Conservation (phyloP, 768 basidiomycete genomes). For the Serendipita vermifera region DNA sequence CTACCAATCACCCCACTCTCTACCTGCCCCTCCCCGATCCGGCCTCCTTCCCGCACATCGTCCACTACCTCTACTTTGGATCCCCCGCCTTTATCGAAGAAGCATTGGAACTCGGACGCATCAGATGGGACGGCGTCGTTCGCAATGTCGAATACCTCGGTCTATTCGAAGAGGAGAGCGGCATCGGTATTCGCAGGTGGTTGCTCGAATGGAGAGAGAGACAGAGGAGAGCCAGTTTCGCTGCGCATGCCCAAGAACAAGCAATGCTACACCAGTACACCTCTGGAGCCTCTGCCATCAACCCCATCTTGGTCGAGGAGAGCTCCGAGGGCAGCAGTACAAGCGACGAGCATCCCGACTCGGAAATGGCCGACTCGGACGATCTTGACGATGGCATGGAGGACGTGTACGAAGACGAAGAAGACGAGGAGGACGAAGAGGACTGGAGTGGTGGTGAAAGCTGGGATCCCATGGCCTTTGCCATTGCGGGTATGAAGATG, state of each 20-base stretch:
- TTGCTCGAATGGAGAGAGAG: neutral
- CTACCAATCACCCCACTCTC: conserved; percentile 48
- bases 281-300: conserved; percentile 13
- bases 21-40: conserved; percentile 67
- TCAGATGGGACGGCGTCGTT: conserved; percentile 78
- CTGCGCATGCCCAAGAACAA: neutral
- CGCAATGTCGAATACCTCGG: conserved; percentile 84
- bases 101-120: conserved; percentile 46
- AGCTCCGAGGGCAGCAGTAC: neutral
- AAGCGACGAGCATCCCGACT: conserved; percentile 9
- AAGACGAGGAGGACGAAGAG: conserved; percentile 21
- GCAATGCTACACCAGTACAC: neutral
- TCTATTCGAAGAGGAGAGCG: conserved; percentile 47
- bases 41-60: conserved; percentile 52
- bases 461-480: conserved; percentile 3
- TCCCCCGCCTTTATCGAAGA: conserved; percentile 49
- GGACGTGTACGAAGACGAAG: conserved; percentile 21
- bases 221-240: neutral
- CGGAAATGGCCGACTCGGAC: conserved; percentile 21
- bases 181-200: neutral
- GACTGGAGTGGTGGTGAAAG: neutral
- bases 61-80: conserved; percentile 79
- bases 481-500: conserved; percentile 4
- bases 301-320: conserved; percentile 9
- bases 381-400: conserved; percentile 28